phyloP scores from a whole-genome alignment of 176 grass and related monocot genomes.

The maize (Zea mays) region Zm-B73-REFERENCE-NAM-5.0 NC_050098.1:94802001-94802500 shows the following conservation, averaged over 20 bases:
- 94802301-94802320: constrained; percentile 87
- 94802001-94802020: constrained; percentile 37
- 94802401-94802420: not conserved
- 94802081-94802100: not conserved
- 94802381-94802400: constrained; percentile 1
- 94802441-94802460: constrained; percentile 59
- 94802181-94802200: constrained; percentile 55
- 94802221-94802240: constrained; percentile 35
- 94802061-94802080: constrained; percentile 37
- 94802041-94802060: not conserved
- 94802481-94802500: constrained; percentile 93
- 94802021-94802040: constrained; percentile 41
- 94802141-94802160: not conserved
- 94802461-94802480: constrained; percentile 93
- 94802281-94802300: constrained; percentile 59
- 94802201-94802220: constrained; percentile 26
- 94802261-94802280: constrained; percentile 59
- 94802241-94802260: constrained; percentile 37
- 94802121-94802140: not conserved
- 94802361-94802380: constrained; percentile 51
- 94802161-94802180: constrained; percentile 28
- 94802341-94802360: constrained; percentile 82
- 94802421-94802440: not conserved
- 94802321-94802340: constrained; percentile 82
- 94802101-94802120: not conserved